Base-by-base conservation (phyloP, 2,329 filamentous ascomycete genomes). In the Arachnomyces sp. region DNA sequence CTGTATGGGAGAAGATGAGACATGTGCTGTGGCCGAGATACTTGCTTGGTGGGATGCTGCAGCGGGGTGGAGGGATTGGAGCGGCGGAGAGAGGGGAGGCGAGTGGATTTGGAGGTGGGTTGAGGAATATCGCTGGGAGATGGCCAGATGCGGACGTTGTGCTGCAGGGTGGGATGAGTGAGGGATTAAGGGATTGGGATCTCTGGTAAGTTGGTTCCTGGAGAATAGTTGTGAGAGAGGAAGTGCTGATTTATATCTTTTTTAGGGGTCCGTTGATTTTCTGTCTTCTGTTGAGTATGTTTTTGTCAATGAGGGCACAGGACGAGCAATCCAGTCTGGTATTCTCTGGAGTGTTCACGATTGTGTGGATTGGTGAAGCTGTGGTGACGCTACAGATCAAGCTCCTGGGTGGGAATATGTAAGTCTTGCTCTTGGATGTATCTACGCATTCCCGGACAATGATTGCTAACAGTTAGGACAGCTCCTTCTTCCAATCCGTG, bases 351-450 rank as follows among this genome's bases (percentile, higher is more conserved):
- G 88, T 98, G 34, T 98, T 98, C 67, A 87, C 88, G 35, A 85
- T 94, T 66, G 83, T 98, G 39, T 98, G 92, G 92, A 80, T 98
- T 43, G 92, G 89, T 18, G 89, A 96, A 70, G 89, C 89, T 1
- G 84, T 95, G 3, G 92, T 98, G 44, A 98, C 92, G n/a, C 67
- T 94, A 58, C 92, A 98, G 74, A 96, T 98, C 63, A 95, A 94
- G 69, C 72, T 98, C 52, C 68, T 98, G 44, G 92, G 92, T 44
- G 92, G 92, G 34, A 95, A 92, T 69, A 95, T 98, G 90, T 96
- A 71, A 66, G 88, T 78, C 28, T 31, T 38, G 6, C 16, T 21
- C 15, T 34, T 35, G 40, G 35, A 13, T 34, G 13, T 13, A 29
- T 16, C 28, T 29, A 32, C 28, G 33, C 14, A 11, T 31, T 30